These are phyloP conservation scores for Smittium culicis DNA, from an alignment of 371 early-diverging fungal genomes.

Conservation along the genomic window DNA sequence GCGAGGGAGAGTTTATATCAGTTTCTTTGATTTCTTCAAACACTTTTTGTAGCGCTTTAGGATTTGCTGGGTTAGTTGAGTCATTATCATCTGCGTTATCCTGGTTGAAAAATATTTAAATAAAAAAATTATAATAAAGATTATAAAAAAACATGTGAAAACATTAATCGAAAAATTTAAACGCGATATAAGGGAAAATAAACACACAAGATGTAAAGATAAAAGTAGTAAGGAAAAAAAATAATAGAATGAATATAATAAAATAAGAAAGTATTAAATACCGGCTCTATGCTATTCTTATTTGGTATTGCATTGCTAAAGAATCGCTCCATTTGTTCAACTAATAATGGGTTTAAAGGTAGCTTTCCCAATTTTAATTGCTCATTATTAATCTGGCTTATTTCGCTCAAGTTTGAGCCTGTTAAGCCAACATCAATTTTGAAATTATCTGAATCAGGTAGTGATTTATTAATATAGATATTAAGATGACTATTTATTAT, in stretches of 20 bases:
- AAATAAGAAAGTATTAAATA: no score
- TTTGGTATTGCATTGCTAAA: conserved; percentile 21
- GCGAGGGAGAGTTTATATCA: not conserved
- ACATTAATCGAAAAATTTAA: not conserved
- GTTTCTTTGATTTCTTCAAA: not conserved
- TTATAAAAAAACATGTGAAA: not conserved
- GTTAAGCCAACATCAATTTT: conserved; percentile 62
- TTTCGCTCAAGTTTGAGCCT: conserved; percentile 56
- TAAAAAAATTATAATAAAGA: no score
- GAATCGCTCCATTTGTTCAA: conserved; percentile 36
- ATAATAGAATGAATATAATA: not conserved
- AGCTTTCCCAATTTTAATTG: conserved; percentile 43
- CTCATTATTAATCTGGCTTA: conserved; percentile 70
- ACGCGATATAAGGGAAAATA: not conserved
- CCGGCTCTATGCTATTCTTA: not conserved
- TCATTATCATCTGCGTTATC: not conserved
- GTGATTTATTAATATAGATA: conserved; percentile 32
- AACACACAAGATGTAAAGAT: not conserved
- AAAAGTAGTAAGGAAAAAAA: not conserved
- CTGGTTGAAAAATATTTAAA: no score
- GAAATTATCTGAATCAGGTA: conserved; percentile 13
- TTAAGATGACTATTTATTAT: conserved; percentile 90
- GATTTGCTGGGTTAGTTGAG: not conserved
- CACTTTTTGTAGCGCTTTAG: not conserved
- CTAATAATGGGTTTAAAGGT: conserved; percentile 40